phyloP scores from a whole-genome alignment of 140 eudicot species.

The Oenanthe javanica region DNA sequence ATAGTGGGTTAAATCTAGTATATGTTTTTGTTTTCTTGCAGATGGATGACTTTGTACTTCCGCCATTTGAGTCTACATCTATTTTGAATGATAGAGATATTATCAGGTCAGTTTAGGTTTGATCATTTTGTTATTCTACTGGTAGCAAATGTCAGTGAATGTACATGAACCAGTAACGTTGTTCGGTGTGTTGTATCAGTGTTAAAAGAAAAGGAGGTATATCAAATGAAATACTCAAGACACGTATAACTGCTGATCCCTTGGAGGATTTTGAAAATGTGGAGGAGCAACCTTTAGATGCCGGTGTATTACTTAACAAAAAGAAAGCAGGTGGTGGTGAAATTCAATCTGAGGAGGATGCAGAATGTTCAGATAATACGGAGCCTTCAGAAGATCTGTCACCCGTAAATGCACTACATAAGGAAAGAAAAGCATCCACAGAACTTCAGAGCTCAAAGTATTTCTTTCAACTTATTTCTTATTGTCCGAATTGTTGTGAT shows the following conservation, averaged over 20 bases:
- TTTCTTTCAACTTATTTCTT: slow-evolving; percentile 6
- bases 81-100: slow-evolving; percentile 76
- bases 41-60: slow-evolving; percentile 92
- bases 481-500: background rate
- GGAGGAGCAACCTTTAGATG: slow-evolving; percentile 36
- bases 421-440: slow-evolving; percentile 65
- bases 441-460: slow-evolving; percentile 53
- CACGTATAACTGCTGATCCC: slow-evolving; percentile 23
- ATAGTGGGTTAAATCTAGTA: background rate
- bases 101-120: slow-evolving; percentile 46
- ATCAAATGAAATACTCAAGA: slow-evolving; percentile 20
- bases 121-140: background rate
- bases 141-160: background rate
- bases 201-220: slow-evolving; percentile 46
- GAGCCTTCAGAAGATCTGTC: slow-evolving; percentile 27
- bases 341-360: slow-evolving; percentile 43
- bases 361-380: slow-evolving; percentile 23
- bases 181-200: slow-evolving; percentile 28
- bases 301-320: slow-evolving; percentile 45
- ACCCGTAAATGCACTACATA: slow-evolving; percentile 33
- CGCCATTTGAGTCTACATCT: slow-evolving; percentile 70
- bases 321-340: slow-evolving; percentile 47
- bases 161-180: background rate
- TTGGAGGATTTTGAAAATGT: slow-evolving; percentile 28
- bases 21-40: slow-evolving; percentile 23